Evolutionary conservation across 106 monocot species (phyloP), one percentile per base, ranked within the genome.

Genomic region (Platanthera guangdongensis): DNA sequence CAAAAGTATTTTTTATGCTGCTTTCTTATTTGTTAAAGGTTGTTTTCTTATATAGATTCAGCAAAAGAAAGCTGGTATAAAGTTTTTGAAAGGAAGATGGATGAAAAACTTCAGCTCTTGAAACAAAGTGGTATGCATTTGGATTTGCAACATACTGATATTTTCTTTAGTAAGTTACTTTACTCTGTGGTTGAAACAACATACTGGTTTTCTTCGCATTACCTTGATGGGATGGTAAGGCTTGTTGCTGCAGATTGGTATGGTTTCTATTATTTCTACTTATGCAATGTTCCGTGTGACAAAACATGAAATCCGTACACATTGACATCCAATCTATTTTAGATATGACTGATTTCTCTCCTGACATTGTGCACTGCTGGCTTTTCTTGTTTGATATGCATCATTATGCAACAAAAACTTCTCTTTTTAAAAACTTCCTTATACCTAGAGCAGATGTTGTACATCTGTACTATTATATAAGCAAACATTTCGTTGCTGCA

Each of bases 51-150:
- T 68, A 48, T 75, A 99, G 99, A 94, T 88, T 88, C 92, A 51
- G 79, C 83, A 72, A 88, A 73, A 77, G 87, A 85, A 22, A 83
- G 73, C 74, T 82, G 90, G 59, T 74, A 82, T 64, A 69, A 65
- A 51, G 86, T 94, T 62, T 94, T 92, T 72, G 82, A 90, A 71
- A 89, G 76, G 81, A 99, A 99, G 84, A 92, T 87, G 81, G 77
- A 86, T 78, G 91, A 94, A 79, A 94, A 84, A 77, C 86, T 89
- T 79, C 74, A 81, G 75, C 86, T 59, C 2, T 73, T 99, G 76
- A 94, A 90, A 82, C 78, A 94, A 83, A 97, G 97, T 81, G 94
- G 97, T 97, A 87, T 79, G 67, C 5, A 76, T 69, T 68, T 45
- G 50, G 12, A 30, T 60, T 39, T 21, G 14, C 55, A 57, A 45